Evolutionary conservation across 805 yeast genomes (phyloP), one percentile per base, ranked within the genome.

Genomic region (Candida bentonensis): DNA sequence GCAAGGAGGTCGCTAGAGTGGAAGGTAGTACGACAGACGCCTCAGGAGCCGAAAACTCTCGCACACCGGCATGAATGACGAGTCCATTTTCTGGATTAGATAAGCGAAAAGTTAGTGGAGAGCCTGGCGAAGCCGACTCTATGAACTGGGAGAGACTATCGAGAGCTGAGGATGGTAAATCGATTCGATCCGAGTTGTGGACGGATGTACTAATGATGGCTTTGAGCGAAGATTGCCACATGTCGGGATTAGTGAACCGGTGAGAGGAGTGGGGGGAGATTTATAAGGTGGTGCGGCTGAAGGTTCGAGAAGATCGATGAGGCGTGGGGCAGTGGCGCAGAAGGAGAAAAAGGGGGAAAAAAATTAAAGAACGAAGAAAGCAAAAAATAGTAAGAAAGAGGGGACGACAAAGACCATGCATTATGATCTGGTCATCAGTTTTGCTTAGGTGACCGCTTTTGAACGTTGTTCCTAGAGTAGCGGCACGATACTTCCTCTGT

Each of bases 1-100:
- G 53, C 3, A 73, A 50, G 21, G 59, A 52, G 3, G 52, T 48
- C 3, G 57, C 56, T 0, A 73, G 53, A 3, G 52, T 45, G n/a
- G 51, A 47, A 0, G 78, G 75, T 4, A 74, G 46, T 1, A 53
- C 47, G 1, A 71, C 54, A 1, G 56, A 47, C 13, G 57, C 60
- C 20, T 65, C 67, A 0, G 60, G 65, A 0, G 70, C 69, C 0
- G 73, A 62, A 50, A 72, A 72, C 56, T 72, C 74, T n/a, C 65
- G 61, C 3, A 72, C 74, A 1, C 76, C 77, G 9, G 63, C 67
- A 43, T 60, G 60, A 2, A 66, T 56, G 11, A 50, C 42, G 20
- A 46, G 48, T 40, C 48, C 50, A 15, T 47, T 51, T 17, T 46
- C 46, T 4, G 53, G 54, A 41, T 59, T 58, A 13, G 50, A 46